phyloP scores from a whole-genome alignment of 139 green algal genomes.

The Chlamydomonas schloesseri region DNA sequence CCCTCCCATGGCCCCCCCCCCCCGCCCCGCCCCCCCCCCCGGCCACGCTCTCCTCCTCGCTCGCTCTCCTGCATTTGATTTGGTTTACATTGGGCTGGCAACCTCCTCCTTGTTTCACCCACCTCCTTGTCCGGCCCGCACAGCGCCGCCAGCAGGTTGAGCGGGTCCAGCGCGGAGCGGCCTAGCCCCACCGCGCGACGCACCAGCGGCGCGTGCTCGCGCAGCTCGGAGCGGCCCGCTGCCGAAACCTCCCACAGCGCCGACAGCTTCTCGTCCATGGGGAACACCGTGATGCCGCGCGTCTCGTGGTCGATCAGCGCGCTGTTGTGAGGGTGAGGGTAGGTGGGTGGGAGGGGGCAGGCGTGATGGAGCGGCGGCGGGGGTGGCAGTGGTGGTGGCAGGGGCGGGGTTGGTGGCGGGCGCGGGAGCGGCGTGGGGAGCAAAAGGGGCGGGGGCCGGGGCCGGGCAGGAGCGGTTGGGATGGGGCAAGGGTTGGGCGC shows the following conservation, averaged over 20 bases:
- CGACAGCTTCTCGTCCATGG: slow-evolving; percentile 81
- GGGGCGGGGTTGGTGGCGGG: no score
- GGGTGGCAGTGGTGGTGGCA: background rate
- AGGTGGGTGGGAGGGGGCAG: background rate
- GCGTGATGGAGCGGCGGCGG: no score
- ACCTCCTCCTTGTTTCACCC: background rate
- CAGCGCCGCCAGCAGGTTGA: slow-evolving; percentile 84
- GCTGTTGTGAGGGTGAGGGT: background rate
- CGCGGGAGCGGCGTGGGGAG: no score
- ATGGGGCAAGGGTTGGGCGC: background rate
- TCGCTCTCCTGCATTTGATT: no score
- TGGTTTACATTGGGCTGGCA: no score
- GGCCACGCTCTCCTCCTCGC: no score
- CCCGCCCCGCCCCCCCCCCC: no score
- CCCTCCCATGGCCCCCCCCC: no score
- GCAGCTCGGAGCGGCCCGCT: slow-evolving; percentile 76
- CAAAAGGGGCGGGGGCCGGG: no score
- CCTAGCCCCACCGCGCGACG: slow-evolving; percentile 88
- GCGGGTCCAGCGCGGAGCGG: slow-evolving; percentile 83
- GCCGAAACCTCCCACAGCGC: slow-evolving; percentile 82
- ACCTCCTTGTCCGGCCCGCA: slow-evolving; percentile 76
- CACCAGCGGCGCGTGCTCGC: slow-evolving; percentile 71
- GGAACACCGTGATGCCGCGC: slow-evolving; percentile 69
- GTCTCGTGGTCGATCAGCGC: slow-evolving; percentile 64
- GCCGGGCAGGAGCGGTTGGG: background rate